Conservation (phyloP, 352 stramenopile genomes). For the Phytopythium oedochilum region DNA sequence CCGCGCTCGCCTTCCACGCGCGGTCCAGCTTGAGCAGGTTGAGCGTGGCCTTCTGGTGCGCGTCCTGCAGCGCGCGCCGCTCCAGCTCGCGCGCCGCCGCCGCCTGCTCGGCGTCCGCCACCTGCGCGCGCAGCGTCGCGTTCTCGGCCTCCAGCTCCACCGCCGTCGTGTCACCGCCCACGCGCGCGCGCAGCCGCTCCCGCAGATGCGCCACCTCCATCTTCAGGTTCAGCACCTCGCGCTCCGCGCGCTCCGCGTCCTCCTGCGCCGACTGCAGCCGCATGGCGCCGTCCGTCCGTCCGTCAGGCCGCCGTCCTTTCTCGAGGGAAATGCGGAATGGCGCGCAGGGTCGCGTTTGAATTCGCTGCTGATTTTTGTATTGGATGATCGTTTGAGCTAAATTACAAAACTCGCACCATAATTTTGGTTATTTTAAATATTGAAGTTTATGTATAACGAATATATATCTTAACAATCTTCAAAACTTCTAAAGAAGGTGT, state of each 20-base stretch:
- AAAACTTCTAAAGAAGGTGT: too few relatives aligned
- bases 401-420: too few relatives aligned
- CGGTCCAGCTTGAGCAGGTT: constrained; percentile 70
- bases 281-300: constrained; percentile 1
- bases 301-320: neutral
- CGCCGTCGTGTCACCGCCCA: constrained; percentile 69
- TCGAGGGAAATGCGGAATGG: neutral
- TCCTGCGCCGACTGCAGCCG: constrained; percentile 43
- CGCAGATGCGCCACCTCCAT: constrained; percentile 79
- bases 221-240: constrained; percentile 82
- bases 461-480: too few relatives aligned
- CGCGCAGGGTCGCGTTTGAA: neutral
- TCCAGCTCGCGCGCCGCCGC: constrained; percentile 33
- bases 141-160: constrained; percentile 76
- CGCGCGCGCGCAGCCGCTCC: constrained; percentile 58
- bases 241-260: constrained; percentile 46
- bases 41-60: constrained; percentile 61
- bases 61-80: constrained; percentile 43
- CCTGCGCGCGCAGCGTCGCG: constrained; percentile 53
- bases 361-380: too few relatives aligned
- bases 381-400: too few relatives aligned
- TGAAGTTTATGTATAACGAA: too few relatives aligned
- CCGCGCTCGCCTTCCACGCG: constrained; percentile 57
- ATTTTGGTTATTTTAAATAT: too few relatives aligned
- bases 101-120: constrained; percentile 46